phyloP scores from a whole-genome alignment of 1,139 yeast genomes.

The Blastobotrys indianensis region DNA sequence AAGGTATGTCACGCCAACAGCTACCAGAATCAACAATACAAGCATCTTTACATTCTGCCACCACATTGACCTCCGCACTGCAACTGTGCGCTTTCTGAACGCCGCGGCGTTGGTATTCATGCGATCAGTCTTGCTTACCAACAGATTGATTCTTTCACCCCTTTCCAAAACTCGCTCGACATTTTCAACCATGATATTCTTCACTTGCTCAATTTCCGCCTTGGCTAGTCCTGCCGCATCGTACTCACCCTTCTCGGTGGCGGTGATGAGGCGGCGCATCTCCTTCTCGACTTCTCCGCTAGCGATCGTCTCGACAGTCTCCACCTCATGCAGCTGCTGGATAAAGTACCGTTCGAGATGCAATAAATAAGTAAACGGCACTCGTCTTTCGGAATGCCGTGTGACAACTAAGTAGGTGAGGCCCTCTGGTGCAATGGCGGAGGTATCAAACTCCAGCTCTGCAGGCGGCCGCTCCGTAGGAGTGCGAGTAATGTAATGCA shows the following conservation, averaged over 20 bases:
- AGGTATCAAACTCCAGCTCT: slow-evolving; percentile 11
- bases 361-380: slow-evolving; percentile 31
- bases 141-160: slow-evolving; percentile 68
- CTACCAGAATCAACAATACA: slow-evolving; percentile 30
- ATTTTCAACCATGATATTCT: slow-evolving; percentile 38
- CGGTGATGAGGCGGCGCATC: slow-evolving; percentile 19
- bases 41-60: slow-evolving; percentile 42
- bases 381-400: slow-evolving; percentile 27
- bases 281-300: slow-evolving; percentile 12
- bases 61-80: slow-evolving; percentile 55
- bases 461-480: slow-evolving; percentile 23
- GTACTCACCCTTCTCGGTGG: slow-evolving; percentile 27
- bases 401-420: slow-evolving; percentile 31
- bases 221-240: slow-evolving; percentile 30
- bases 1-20: slow-evolving; percentile 9
- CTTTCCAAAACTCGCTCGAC: slow-evolving; percentile 54
- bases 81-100: slow-evolving; percentile 66
- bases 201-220: slow-evolving; percentile 37
- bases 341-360: slow-evolving; percentile 26
- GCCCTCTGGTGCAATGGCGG: slow-evolving; percentile 15
- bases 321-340: slow-evolving; percentile 16
- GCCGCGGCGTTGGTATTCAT: slow-evolving; percentile 63
- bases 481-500: slow-evolving; percentile 33
- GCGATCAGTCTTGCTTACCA: slow-evolving; percentile 77
- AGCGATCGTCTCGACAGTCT: slow-evolving; percentile 1